These are phyloP conservation scores for Yamadazyma oceani DNA, from an alignment of 1,139 yeast genomes.

Conservation along the genomic window DNA sequence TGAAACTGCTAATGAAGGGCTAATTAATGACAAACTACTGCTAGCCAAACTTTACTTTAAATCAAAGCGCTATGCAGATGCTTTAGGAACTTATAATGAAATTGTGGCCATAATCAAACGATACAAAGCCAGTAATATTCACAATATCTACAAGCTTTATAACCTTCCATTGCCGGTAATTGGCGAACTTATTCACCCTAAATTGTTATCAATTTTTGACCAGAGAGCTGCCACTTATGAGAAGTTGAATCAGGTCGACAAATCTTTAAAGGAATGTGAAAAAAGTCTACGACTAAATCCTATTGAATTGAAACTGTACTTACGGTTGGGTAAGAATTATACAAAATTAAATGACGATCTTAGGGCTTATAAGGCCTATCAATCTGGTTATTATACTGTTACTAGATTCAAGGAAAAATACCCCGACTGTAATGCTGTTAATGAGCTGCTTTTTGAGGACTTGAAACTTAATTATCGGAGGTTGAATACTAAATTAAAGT, in stretches of 20 bases:
- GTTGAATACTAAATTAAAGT: slow-evolving; percentile 25
- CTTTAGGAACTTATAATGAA: slow-evolving; percentile 26
- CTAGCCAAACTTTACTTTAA: slow-evolving; percentile 37
- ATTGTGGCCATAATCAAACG: slow-evolving; percentile 19
- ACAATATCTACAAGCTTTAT: slow-evolving; percentile 21
- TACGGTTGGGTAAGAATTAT: slow-evolving; percentile 52
- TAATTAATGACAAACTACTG: slow-evolving; percentile 29
- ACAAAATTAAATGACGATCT: slow-evolving; percentile 25
- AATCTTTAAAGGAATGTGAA: slow-evolving; percentile 49
- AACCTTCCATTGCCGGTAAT: slow-evolving; percentile 27
- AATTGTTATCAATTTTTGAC: slow-evolving; percentile 32
- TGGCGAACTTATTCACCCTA: slow-evolving; percentile 27
- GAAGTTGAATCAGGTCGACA: slow-evolving; percentile 38
- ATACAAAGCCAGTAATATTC: slow-evolving; percentile 17
- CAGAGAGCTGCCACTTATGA: slow-evolving; percentile 62
- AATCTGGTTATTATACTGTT: slow-evolving; percentile 40
- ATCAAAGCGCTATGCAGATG: slow-evolving; percentile 26
- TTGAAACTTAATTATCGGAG: slow-evolving; percentile 26
- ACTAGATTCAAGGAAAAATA: slow-evolving; percentile 26
- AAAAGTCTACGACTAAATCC: slow-evolving; percentile 50
- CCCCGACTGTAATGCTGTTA: slow-evolving; percentile 20
- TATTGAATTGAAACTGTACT: slow-evolving; percentile 57
- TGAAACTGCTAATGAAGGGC: slow-evolving; percentile 16
- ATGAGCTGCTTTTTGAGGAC: slow-evolving; percentile 26
- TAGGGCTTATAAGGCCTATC: slow-evolving; percentile 46